Base-by-base conservation (phyloP, 352 stramenopile species). In the Globisporangium irregulare region DNA sequence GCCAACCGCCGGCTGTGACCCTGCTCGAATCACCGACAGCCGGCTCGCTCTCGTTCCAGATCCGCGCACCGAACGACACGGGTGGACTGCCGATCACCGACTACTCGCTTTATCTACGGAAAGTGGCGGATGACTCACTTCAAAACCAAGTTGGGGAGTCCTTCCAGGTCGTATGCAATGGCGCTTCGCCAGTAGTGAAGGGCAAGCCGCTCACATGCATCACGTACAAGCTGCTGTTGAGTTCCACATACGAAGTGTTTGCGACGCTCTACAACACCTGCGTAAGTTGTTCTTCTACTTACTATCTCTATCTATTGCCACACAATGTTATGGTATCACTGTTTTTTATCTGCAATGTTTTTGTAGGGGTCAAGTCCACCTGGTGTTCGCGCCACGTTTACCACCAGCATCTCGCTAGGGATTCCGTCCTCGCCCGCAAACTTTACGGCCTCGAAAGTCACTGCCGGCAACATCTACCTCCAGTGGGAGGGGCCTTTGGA, bases 381-480 rank as follows among this genome's bases (percentile, higher is more conserved):
- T 10, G 71, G 81, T 55, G 59, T 69, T 0, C 55, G 36, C 34
- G 41, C 60, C 3, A 15, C 76, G 1, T 75, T 76, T 22, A 50
- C 50, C 22, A 90, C 79, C 0, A 71, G 9, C 15, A 25, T 69
- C 7, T 64, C 41, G 6, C 56, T 89, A 8, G 67, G 72, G 10
- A 66, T 90, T 2, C 83, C 83, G 43, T 87, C 79, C 1, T 1
- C 70, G 9, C 83, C 83, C 25, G 38, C 71, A 0, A 82, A 80
- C 43, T 82, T 90, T 20, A 61, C 53, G 0, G 68, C 76, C 14
- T 24, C 64, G 10, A 66, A 22, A 10, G 50, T 87, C 48, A 89
- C 85, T 0, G 80, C 76, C 15, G 82, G 82, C 6, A 89, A 85
- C 27, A 78, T 93, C 9, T 60, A 76, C 20, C 68, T 93, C 9